phyloP scores from a whole-genome alignment of 352 stramenopile species.

The Globisporangium cylindrosporum region DNA sequence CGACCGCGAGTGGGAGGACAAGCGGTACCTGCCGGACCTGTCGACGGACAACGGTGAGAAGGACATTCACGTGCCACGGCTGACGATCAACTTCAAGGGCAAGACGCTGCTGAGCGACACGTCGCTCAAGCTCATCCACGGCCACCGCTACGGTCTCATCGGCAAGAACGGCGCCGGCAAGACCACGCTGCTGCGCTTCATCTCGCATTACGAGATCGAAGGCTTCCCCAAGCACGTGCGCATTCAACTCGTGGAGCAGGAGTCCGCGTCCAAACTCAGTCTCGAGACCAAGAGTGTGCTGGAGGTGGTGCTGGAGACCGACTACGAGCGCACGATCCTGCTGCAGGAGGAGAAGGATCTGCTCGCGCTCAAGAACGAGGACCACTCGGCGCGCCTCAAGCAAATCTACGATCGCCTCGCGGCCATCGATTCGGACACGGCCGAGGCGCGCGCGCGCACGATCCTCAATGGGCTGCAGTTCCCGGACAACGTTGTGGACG shows the following conservation, averaged over 20 bases:
- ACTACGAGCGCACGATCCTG: conserved; percentile 93
- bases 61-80: conserved; percentile 86
- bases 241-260: conserved; percentile 95
- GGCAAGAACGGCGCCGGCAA: conserved; percentile 93
- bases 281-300: conserved; percentile 86
- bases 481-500: conserved; percentile 88
- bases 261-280: conserved; percentile 86
- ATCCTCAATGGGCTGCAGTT: conserved; percentile 96
- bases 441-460: conserved; percentile 84
- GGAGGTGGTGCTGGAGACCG: conserved; percentile 92
- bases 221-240: conserved; percentile 95
- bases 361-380: conserved; percentile 27
- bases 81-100: conserved; percentile 90
- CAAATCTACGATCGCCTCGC: conserved; percentile 87
- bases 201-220: conserved; percentile 96
- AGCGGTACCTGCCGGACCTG: conserved; percentile 69
- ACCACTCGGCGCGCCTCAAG: conserved; percentile 58
- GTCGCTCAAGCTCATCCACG: conserved; percentile 82
- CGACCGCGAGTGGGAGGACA: conserved; percentile 80
- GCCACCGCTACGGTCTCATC: conserved; percentile 90
- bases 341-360: conserved; percentile 94
- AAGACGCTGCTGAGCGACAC: conserved; percentile 87
- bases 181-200: conserved; percentile 95
- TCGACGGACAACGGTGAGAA: conserved; percentile 77
- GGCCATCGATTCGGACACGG: conserved; percentile 89